Conservation (phyloP, 176 grass and related monocot species). For the Elymus sibiricus region DNA sequence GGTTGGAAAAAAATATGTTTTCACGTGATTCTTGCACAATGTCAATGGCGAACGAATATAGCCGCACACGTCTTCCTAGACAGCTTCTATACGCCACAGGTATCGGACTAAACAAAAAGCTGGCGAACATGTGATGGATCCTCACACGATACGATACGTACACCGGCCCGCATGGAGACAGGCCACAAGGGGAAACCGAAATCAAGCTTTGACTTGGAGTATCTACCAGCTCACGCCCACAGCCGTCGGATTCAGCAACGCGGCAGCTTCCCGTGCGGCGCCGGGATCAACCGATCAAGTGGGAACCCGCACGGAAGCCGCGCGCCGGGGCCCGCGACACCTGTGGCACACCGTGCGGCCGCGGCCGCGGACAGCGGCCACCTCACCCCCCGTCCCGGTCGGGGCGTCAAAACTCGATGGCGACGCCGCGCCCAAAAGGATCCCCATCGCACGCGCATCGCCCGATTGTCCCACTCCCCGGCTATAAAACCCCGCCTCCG, state of each 20-base stretch:
- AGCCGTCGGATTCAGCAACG: constrained; percentile 35
- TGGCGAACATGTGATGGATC: constrained; percentile 3
- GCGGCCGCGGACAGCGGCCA: constrained; percentile 24
- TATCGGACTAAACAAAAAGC: background rate
- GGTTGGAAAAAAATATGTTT: too few relatives aligned
- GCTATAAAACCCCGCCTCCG: constrained; percentile 32
- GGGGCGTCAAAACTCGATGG: constrained; percentile 26
- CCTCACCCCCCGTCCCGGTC: constrained; percentile 7
- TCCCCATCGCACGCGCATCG: constrained; percentile 40
- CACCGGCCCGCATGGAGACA: background rate
- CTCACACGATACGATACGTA: background rate
- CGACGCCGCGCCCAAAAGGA: constrained; percentile 16
- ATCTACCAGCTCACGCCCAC: constrained; percentile 10
- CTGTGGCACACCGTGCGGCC: background rate
- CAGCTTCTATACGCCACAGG: background rate
- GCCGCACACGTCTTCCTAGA: background rate
- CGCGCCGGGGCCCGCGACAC: background rate
- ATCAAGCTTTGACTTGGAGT: background rate
- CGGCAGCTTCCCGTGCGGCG: constrained; percentile 16
- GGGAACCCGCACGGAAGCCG: constrained; percentile 27
- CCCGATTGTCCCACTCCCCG: background rate
- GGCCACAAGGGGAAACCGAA: constrained; percentile 23
- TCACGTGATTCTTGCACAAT: background rate
- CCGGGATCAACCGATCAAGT: background rate
- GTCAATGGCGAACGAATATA: background rate